Base-by-base conservation (phyloP, 768 basidiomycete genomes). In the Lentinula detonsa region DNA sequence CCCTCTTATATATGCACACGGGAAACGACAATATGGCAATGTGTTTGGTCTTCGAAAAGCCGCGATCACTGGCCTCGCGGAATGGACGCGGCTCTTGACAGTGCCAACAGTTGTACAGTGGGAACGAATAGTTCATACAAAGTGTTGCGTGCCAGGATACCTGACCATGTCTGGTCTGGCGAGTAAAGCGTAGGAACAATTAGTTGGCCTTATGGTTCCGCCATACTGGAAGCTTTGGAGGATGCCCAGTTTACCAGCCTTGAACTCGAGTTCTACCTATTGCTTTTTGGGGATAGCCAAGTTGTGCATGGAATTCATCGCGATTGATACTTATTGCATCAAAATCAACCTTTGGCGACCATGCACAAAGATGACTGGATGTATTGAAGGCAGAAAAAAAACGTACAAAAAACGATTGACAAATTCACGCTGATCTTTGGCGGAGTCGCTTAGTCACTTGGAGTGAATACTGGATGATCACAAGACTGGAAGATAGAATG, bases 61-160 rank as follows among this genome's bases (percentile, higher is more conserved):
- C 28, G 37, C 35, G 59, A 60, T 60, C 59, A 42, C 46, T 48
- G 21, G 59, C 59, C 59, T 60, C 59, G 59, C 33, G 59, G 59
- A 51, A 34, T 23, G 37, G 59, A 18, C 15, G 59, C 59, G 59
- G 59, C 28, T 56, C 15, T 23, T 48, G 46, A 48, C 46, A 48
- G 42, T 48, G 13, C 33, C 23, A n/a, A 18, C 55, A 57, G 43
- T 57, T 35, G 43, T 49, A 23, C 46, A 39, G 57, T 49, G 57
- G 57, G 43, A 56, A 56, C 39, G 13, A 33, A 21, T 4, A 8
- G 9, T 57, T 59, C 31, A 39, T 46, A 31, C n/a, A 59, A 40
- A 11, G 16, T 2, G 46, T 43, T 49, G 34, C 39, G 37, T 33
- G 31, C 57, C 37, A 23, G 46, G 46, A 59, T 37, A 9, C 35